A percentile compares a stretch with the other conserved stretches of the same genome.
These are phyloP conservation scores for Torrubiellomyces zombiae DNA, from an alignment of 2,329 filamentous ascomycete species.

Conservation along the genomic window DNA sequence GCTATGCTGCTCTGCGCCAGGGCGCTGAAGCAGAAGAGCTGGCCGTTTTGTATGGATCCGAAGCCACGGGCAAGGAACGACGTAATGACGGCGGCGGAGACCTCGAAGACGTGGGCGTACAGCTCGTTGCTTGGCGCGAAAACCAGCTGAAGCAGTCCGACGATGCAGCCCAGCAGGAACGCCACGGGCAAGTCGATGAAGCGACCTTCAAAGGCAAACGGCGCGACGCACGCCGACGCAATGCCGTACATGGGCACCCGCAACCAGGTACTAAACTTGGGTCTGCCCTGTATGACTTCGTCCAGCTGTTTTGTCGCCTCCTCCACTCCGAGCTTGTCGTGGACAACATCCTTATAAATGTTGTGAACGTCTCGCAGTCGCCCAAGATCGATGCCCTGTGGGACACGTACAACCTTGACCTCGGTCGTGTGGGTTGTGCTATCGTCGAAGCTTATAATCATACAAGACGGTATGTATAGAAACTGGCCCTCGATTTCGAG, in stretches of 20 bases:
- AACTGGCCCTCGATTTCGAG: slow-evolving; percentile 82
- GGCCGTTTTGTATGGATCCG: slow-evolving; percentile 42
- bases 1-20: slow-evolving; percentile 59
- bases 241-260: slow-evolving; percentile 55
- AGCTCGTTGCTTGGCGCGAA: slow-evolving; percentile 59
- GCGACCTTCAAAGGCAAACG: slow-evolving; percentile 63
- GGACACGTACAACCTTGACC: slow-evolving; percentile 54
- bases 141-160: slow-evolving; percentile 60
- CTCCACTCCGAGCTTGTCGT: slow-evolving; percentile 57
- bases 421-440: slow-evolving; percentile 58
- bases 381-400: slow-evolving; percentile 56
- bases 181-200: slow-evolving; percentile 64
- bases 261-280: slow-evolving; percentile 33
- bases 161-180: slow-evolving; percentile 57
- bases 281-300: slow-evolving; percentile 27
- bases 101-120: slow-evolving; percentile 38
- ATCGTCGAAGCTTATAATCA: slow-evolving; percentile 87
- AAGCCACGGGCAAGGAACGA: slow-evolving; percentile 54
- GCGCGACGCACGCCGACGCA: slow-evolving; percentile 59
- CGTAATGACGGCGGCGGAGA: slow-evolving; percentile 42
- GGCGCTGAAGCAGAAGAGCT: slow-evolving; percentile 54
- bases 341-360: slow-evolving; percentile 69
- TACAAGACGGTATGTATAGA: slow-evolving; percentile 77
- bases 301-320: slow-evolving; percentile 49
- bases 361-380: slow-evolving; percentile 59